A percentile compares a stretch with the other conserved stretches of the same genome.
Conservation (phyloP, 257 asterid species). For the Capsicum rhomboideum region DNA sequence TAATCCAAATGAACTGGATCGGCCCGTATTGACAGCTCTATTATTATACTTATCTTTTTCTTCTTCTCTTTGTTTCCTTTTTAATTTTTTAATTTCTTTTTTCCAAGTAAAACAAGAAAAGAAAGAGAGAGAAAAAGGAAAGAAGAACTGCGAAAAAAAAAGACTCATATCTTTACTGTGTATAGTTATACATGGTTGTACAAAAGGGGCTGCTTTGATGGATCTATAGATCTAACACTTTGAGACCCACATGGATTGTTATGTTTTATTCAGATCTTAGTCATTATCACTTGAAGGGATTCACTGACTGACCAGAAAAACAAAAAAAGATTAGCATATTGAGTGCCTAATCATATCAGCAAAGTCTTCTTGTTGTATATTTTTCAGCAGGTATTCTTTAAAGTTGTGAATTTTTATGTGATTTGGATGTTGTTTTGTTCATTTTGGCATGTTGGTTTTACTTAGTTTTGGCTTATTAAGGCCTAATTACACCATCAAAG, state of each 20-base stretch:
- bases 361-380: background rate
- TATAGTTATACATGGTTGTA: background rate
- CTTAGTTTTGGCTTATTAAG: background rate
- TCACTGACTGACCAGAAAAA: constrained; percentile 21
- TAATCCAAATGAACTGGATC: too few species aligned
- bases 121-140: background rate
- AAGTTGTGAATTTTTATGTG: background rate
- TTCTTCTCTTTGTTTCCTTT: constrained; percentile 4
- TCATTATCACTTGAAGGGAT: constrained; percentile 19
- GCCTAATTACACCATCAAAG: too few species aligned
- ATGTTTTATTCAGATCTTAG: constrained; percentile 28
- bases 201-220: constrained; percentile 14
- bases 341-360: constrained; percentile 8
- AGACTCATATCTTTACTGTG: background rate
- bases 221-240: constrained; percentile 41
- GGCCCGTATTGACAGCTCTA: too few species aligned
- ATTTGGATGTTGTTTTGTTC: background rate
- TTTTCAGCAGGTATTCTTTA: background rate
- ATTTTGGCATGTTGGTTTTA: background rate
- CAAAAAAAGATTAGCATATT: background rate
- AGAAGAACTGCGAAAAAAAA: background rate
- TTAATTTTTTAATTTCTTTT: background rate
- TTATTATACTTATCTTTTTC: background rate
- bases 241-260: constrained; percentile 21
- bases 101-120: background rate